Conservation (phyloP, 2,329 filamentous ascomycete species). For the Lojkania enalia region DNA sequence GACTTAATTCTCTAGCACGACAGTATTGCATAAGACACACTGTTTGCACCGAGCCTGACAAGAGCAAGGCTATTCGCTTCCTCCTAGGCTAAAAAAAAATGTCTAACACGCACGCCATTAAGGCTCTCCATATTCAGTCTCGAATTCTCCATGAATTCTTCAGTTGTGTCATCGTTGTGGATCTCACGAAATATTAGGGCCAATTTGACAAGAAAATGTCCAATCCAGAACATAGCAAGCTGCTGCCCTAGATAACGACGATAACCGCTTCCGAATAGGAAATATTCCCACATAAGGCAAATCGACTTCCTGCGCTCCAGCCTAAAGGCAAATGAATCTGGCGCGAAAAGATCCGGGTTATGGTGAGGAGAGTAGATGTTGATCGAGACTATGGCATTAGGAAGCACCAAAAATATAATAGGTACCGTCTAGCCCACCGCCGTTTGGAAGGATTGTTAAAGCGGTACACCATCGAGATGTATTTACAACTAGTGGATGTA, state of each 20-base stretch:
- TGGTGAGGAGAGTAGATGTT: conserved; percentile 52
- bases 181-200: conserved; percentile 10
- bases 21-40: no score
- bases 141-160: conserved; percentile 16
- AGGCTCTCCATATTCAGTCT: conserved; percentile 20
- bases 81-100: no score
- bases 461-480: conserved; percentile 10
- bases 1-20: no score
- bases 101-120: conserved; percentile 15
- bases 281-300: conserved; percentile 20
- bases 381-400: conserved; percentile 30
- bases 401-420: conserved; percentile 10
- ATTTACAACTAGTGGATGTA: conserved; percentile 9
- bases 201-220: conserved; percentile 17
- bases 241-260: conserved; percentile 19
- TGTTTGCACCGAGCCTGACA: no score
- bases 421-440: conserved; percentile 16
- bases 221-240: conserved; percentile 15
- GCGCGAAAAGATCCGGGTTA: conserved; percentile 46
- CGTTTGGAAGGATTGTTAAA: conserved; percentile 16
- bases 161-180: conserved; percentile 14
- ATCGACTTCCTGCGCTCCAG: conserved; percentile 37
- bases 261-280: conserved; percentile 20
- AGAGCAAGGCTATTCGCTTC: no score
- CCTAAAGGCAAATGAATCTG: conserved; percentile 49